Evolutionary conservation across 306 rosid species (phyloP), one percentile per base, ranked within the genome.

Genomic region (Arachis stenosperma): DNA sequence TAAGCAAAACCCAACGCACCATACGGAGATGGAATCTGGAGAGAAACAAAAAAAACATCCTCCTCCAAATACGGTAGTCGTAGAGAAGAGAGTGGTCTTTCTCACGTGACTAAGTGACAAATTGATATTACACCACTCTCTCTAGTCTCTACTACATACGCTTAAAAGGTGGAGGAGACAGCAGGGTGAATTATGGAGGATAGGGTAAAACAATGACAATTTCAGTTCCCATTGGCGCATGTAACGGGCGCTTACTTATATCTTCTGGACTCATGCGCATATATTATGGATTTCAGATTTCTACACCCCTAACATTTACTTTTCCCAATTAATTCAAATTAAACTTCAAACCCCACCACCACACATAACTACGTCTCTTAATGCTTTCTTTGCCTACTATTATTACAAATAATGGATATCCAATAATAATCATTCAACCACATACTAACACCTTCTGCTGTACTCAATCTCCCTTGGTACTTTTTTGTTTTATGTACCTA

Each of bases 41-140:
- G 84, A 83, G 68, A 46, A 74, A 74, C 79, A 84, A 75, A 84
- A 82, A 81, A 81, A 88, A 85, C 86, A 85, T 85, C 84, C 85
- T 80, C 59, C 72, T 71, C 54, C 75, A 79, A 75, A 14, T 75
- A 7, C 29, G 58, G 5, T 50, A 74, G 37, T 33, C 3, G 37
- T 2, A 83, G 67, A 85, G 81, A 81, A 85, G 88, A 83, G 79
- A 84, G 85, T 79, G 86, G 74, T 42, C 56, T 73, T 79, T 47
- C 59, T 6, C 63, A 62, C 2, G n/a, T 50, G 6, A 11, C 14
- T 9, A 44, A 37, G 69, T 76, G 83, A 78, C 71, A 65, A 4
- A 14, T 22, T 22, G 27, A 22, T 22, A 1, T 22, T 44, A 65
- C n/a, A 61, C 6, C 61, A 36, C 52, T 5, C 61, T 65, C 27